Base-by-base conservation (phyloP, 495 filamentous ascomycete species). In the Pyronema omphalodes region DNA sequence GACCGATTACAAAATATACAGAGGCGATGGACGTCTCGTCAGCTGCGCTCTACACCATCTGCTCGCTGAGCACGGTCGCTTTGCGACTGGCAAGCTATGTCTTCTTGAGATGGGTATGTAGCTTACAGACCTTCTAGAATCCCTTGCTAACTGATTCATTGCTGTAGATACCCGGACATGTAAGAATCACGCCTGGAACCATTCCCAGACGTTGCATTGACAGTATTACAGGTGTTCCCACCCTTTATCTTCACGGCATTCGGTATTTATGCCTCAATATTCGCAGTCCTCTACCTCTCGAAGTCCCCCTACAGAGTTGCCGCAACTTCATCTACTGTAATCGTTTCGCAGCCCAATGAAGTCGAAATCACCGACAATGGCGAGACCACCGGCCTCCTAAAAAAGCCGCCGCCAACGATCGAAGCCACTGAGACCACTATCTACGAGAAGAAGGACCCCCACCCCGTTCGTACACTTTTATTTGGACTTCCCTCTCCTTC, bases 91-190 rank as follows among this genome's bases (percentile, higher is more conserved):
- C 72, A 9, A 71, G 75, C 52, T 91, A 82, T 63, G 58, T 88
- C 54, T 94, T 95, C 65, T 69, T 95, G 19, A 73, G 91, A 79
- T 94, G 86, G 87, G 87, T 93, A 72, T 58, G 71, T 67, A 51
- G 11, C 44, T 33, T 15, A 40, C 29, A 33, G 44, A 43, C 8
- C 54, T 37, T 34, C 19, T 15, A 7, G 19, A 44, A 9, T 55
- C 17, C 12, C 12, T n/a, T 54, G 6, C 33, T 29, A 19, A 19
- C 7, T 17, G 9, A 18, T 9, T 4, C 46, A 0, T 51, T 53
- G 37, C 23, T 55, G 29, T 52, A 83, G 80, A 79, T 83, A 52
- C 81, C 80, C 9, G 78, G 76, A 44, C 73, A 74, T 68, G 68
- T 72, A 54, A 55, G 66, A 61, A 9, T 40, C 39, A 11, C 47